Evolutionary conservation across 805 yeast genomes (phyloP), one percentile per base, ranked within the genome.

Genomic region (Brettanomyces anomalus): DNA sequence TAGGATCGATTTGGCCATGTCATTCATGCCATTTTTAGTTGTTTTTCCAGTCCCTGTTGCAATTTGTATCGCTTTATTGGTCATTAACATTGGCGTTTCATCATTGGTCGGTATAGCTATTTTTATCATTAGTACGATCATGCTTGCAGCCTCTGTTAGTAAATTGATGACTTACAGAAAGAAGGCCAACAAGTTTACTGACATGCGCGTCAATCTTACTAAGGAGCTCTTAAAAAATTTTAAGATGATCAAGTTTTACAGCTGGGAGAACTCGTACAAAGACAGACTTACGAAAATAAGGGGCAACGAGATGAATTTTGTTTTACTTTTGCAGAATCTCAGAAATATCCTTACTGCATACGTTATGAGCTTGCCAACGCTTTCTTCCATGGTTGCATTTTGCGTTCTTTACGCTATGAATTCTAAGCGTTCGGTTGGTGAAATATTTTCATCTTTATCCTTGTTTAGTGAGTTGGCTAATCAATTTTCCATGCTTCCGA

Each of bases 191-290:
- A 62, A 58, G 1, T 77, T 64, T 54, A 89, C 96, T 4, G 97
- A 89, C 58, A 61, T 62, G 24, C 78, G 97, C 57, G 90, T 89
- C 30, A 71, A 78, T 39, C 67, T 77, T 36, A 79, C 87, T 60
- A 81, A 85, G 50, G 97, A 89, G 58, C 75, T 87, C 21, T 68
- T 89, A 49, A 80, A 76, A 56, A 79, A 83, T 49, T 76, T 87
- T 68, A 85, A 83, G 58, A 71, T 81, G 62, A 81, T 89, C 60
- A 89, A 89, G 65, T 81, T 76, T 55, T 89, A 88, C 58, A 81
- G 93, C 4, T 89, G 96, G 96, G 97, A 89, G 58, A 70, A 69
- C 34, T 85, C 96, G 1, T 89, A 85, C 56, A 69, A 71, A 46
- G 59, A 70, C 8, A 69, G 70, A 42, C 71, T 89, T 33, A 53